Evolutionary conservation across 1,284 basidiomycete species (phyloP).

Genomic region (Calocybe gambosa): DNA sequence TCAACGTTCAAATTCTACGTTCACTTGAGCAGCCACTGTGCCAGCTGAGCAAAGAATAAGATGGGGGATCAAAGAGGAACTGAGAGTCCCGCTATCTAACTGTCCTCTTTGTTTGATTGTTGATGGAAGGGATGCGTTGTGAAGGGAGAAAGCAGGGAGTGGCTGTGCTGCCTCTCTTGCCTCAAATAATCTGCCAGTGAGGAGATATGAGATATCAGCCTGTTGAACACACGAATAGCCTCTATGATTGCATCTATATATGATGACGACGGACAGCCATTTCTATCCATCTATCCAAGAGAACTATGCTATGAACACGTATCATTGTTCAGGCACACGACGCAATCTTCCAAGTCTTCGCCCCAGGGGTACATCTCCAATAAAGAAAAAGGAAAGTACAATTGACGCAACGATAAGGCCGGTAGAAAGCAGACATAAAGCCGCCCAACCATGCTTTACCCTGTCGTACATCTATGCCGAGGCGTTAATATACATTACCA

Average conservation of each 20-base stretch:
- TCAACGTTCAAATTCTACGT: background rate
- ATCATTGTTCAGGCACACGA: background rate
- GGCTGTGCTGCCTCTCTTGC: background rate
- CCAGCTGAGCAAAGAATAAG: background rate
- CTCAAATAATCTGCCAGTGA: too few relatives aligned
- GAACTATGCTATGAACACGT: background rate
- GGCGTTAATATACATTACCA: constrained; percentile 7
- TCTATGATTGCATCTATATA: background rate
- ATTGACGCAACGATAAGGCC: constrained; percentile 36
- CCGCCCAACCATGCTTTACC: constrained; percentile 48
- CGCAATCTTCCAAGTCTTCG: constrained; percentile 12
- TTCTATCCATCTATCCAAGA: too few relatives aligned
- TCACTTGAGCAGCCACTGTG: background rate
- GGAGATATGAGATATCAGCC: too few relatives aligned
- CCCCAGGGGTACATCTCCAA: constrained; percentile 43
- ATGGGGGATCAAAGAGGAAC: background rate
- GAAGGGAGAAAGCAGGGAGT: background rate
- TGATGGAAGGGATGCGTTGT: background rate
- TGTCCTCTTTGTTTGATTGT: constrained; percentile 1
- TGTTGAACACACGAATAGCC: too few relatives aligned
- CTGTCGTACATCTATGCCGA: constrained; percentile 49
- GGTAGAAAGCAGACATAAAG: constrained; percentile 41
- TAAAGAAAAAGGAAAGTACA: constrained; percentile 37
- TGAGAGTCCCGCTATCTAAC: background rate
- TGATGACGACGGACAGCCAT: background rate